phyloP scores from a whole-genome alignment of 495 filamentous ascomycete genomes.

The Mytilinidion resinicola region DNA sequence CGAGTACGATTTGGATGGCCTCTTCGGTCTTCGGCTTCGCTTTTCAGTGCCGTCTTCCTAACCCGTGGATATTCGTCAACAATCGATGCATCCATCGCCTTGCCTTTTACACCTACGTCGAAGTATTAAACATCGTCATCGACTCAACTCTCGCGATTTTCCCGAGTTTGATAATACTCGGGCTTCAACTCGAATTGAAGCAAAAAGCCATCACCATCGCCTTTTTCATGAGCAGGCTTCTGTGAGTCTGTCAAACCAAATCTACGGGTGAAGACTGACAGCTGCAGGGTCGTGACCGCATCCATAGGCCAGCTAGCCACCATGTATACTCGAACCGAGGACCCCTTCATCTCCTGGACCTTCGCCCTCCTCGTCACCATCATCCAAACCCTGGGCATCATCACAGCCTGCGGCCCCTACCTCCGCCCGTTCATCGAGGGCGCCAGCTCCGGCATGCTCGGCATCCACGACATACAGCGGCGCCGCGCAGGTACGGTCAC shows the following conservation, averaged over 20 bases:
- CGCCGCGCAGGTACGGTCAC: constrained; percentile 10
- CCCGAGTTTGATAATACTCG: constrained; percentile 37
- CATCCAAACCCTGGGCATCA: constrained; percentile 37
- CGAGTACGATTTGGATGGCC: constrained; percentile 20
- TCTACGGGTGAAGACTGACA: too few relatives aligned
- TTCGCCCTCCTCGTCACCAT: constrained; percentile 18
- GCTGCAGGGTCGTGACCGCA: constrained; percentile 33
- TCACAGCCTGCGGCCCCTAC: constrained; percentile 43
- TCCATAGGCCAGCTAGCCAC: constrained; percentile 35
- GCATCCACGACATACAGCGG: constrained; percentile 33
- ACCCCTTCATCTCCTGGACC: constrained; percentile 33
- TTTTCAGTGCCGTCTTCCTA: constrained; percentile 40
- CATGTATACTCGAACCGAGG: constrained; percentile 32
- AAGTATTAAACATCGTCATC: constrained; percentile 40
- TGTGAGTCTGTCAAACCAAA: constrained; percentile 32
- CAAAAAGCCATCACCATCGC: constrained; percentile 32
- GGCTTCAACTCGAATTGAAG: constrained; percentile 33
- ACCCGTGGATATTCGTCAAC: constrained; percentile 38
- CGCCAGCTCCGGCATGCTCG: constrained; percentile 41
- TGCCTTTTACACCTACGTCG: constrained; percentile 41
- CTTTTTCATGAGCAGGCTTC: constrained; percentile 36
- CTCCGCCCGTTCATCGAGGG: constrained; percentile 45
- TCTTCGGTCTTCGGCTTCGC: constrained; percentile 35
- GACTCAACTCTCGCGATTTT: constrained; percentile 39
- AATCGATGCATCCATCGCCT: constrained; percentile 38